Base-by-base conservation (phyloP, 2,329 filamentous ascomycete genomes). In the Shiraia bambusicola region DNA sequence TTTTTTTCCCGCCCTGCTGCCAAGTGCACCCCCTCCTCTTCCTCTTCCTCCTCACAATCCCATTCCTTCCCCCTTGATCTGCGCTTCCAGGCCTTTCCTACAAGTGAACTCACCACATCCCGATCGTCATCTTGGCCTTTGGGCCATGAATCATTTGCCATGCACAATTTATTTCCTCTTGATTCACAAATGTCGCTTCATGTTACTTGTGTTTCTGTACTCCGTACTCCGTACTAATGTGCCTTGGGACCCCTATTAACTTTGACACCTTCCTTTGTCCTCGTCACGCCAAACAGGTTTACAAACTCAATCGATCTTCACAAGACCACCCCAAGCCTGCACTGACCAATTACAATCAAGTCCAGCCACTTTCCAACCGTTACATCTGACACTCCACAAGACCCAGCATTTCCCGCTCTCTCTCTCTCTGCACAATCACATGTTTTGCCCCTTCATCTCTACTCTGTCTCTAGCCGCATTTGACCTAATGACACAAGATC, bases 321-420 rank as follows among this genome's bases (percentile, higher is more conserved):
- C 24, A 37, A 12, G 12, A 16, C 33, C 31, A 29, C 5, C 40
- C 46, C 19, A 22, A 22, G 19, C 19, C 19, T 22, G 4, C 8
- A 22, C 19, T 22, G 83, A 72, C 92, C 36, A 65, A 82, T 24
- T 72, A 77, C 7, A 88, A 94, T 52, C 71, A 88, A 26, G n/a
- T 4, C n/a, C 24, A 39, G n/a, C 19, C 4, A 22, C 19, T 22
- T 8, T 22, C 19, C 19, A 8, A 22, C 19, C 19, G 19, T 19
- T 17, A 33, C 13, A 19, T 19, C 11, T 33, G 11, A 8, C 15
- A 19, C 28, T 12, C 13, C 19, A 22, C 19, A 4, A 22, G 19
- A 4, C 19, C 19, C 19, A 22, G 19, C 19, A 8, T 22, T 22
- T 22, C 19, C 19, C 19, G 19, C 19, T 22, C 19, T 22, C 19